phyloP scores from a whole-genome alignment of 2,329 filamentous ascomycete genomes.

The Ceratocystis eucalypticola region DNA sequence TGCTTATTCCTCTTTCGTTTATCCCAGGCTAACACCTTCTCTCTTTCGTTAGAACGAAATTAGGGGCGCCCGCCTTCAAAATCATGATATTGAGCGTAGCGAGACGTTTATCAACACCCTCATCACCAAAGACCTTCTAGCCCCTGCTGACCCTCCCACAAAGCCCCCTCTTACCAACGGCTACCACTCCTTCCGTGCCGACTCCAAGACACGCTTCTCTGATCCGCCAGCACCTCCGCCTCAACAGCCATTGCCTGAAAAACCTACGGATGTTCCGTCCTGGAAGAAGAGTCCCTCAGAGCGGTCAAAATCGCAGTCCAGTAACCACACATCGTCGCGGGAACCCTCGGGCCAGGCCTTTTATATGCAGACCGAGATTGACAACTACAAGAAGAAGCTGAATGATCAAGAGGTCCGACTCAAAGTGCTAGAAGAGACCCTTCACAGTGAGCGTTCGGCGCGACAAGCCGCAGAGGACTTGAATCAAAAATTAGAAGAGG shows the following conservation, averaged over 20 bases:
- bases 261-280: conserved; percentile 59
- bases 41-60: conserved; percentile 57
- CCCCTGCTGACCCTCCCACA: conserved; percentile 35
- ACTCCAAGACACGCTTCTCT: conserved; percentile 73
- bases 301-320: conserved; percentile 45
- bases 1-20: neutral
- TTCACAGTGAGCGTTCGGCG: conserved; percentile 67
- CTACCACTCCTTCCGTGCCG: conserved; percentile 47
- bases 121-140: conserved; percentile 55
- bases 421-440: conserved; percentile 53
- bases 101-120: conserved; percentile 68
- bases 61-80: conserved; percentile 75
- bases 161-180: conserved; percentile 36
- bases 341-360: conserved; percentile 58
- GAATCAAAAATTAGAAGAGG: conserved; percentile 53
- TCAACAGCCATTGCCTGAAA: conserved; percentile 84
- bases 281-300: conserved; percentile 67
- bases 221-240: conserved; percentile 88
- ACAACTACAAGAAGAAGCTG: conserved; percentile 66
- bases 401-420: conserved; percentile 34
- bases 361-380: conserved; percentile 71
- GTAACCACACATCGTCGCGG: conserved; percentile 25
- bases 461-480: conserved; percentile 74
- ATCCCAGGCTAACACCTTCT: conserved; percentile 17
- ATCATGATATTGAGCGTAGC: conserved; percentile 70